Evolutionary conservation across 768 basidiomycete genomes (phyloP).

Genomic region (Leucocoprinus birnbaumii): DNA sequence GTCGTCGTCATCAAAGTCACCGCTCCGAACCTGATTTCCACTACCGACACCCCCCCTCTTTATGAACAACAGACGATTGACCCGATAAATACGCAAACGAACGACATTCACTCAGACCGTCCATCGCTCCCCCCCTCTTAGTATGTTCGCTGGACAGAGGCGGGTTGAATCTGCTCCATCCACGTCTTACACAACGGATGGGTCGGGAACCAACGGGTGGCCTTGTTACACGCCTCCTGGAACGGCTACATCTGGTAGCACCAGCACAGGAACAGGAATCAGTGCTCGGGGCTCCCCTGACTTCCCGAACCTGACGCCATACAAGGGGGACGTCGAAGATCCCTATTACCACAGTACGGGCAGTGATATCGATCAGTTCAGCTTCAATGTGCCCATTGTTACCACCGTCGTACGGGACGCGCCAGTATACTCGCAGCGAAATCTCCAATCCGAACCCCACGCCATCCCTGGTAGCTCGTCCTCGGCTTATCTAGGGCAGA

Average conservation of each 20-base stretch:
- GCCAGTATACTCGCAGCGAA: conserved; percentile 27
- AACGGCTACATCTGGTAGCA: conserved; percentile 48
- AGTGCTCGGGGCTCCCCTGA: conserved; percentile 40
- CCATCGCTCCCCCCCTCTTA: conserved; percentile 47
- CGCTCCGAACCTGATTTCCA: conserved; percentile 14
- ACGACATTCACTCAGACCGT: conserved; percentile 30
- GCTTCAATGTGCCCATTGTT: conserved; percentile 38
- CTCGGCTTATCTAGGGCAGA: conserved; percentile 9
- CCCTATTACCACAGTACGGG: conserved; percentile 37
- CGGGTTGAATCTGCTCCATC: conserved; percentile 50
- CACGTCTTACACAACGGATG: conserved; percentile 46
- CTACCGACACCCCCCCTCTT: conserved; percentile 11
- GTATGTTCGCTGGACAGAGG: conserved; percentile 32
- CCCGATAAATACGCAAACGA: conserved; percentile 21
- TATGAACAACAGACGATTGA: conserved; percentile 15
- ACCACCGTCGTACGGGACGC: conserved; percentile 25
- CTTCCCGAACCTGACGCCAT: conserved; percentile 33
- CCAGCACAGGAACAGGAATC: conserved; percentile 39
- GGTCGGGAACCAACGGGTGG: conserved; percentile 50
- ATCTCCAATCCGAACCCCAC: conserved; percentile 21
- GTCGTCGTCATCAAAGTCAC: conserved; percentile 22
- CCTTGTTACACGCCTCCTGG: conserved; percentile 62
- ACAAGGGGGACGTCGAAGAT: conserved; percentile 36
- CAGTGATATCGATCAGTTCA: conserved; percentile 50
- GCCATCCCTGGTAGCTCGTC: conserved; percentile 18